These are phyloP conservation scores for Scedosporium dehoogii DNA, from an alignment of 2,329 filamentous ascomycete species.

Conservation along the genomic window DNA sequence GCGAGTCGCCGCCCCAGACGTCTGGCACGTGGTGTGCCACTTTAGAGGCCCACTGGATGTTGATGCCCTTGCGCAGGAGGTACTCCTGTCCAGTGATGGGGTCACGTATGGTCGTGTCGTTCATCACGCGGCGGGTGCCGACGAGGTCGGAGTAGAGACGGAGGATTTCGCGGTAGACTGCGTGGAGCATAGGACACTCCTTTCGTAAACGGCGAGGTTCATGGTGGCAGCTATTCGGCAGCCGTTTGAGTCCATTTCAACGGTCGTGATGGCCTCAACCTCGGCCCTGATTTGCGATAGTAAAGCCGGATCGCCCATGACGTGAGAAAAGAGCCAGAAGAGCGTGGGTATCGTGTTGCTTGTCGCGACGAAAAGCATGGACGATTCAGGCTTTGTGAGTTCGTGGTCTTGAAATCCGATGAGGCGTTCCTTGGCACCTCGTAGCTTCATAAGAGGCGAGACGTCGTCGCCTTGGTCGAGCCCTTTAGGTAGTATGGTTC, in stretches of 20 bases:
- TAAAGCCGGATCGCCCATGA: slow-evolving; percentile 19
- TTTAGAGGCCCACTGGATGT: slow-evolving; percentile 10
- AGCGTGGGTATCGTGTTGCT: slow-evolving; percentile 26
- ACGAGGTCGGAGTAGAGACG: slow-evolving; percentile 27
- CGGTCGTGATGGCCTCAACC: neutral
- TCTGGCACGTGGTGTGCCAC: slow-evolving; percentile 4
- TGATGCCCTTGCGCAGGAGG: slow-evolving; percentile 19
- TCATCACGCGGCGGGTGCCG: slow-evolving; percentile 27
- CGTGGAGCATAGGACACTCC: slow-evolving; percentile 30
- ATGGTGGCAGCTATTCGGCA: slow-evolving; percentile 15
- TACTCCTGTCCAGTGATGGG: slow-evolving; percentile 16
- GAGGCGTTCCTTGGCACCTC: slow-evolving; percentile 17
- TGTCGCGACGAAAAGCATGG: slow-evolving; percentile 18
- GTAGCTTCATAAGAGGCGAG: slow-evolving; percentile 18
- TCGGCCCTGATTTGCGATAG: slow-evolving; percentile 4
- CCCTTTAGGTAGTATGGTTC: slow-evolving; percentile 19
- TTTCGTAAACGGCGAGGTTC: slow-evolving; percentile 26
- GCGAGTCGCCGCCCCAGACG: slow-evolving; percentile 8
- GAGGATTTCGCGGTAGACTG: slow-evolving; percentile 33
- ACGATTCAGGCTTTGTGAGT: slow-evolving; percentile 20
- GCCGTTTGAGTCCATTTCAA: neutral
- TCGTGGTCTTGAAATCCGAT: slow-evolving; percentile 18
- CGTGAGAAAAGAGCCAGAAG: slow-evolving; percentile 24
- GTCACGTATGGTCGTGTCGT: slow-evolving; percentile 23
- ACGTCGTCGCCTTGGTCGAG: slow-evolving; percentile 17